Conservation (phyloP, 805 yeast genomes). For the Kazachstania kunashirensis region DNA sequence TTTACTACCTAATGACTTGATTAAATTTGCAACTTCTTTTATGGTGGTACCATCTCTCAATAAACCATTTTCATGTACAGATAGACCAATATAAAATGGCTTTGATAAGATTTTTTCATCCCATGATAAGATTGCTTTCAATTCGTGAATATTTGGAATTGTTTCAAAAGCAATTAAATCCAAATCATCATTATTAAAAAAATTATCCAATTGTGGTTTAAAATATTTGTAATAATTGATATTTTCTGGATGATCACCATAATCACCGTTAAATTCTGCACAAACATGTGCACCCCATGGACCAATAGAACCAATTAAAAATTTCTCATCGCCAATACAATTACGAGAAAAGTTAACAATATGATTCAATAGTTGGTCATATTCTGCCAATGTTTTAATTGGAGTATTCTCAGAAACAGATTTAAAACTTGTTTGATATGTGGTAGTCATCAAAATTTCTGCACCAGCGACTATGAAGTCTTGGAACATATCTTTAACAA, state of each 20-base stretch:
- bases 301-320: constrained; percentile 51
- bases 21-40: constrained; percentile 23
- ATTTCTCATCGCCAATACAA: constrained; percentile 17
- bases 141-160: constrained; percentile 52
- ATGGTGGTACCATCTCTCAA: constrained; percentile 46
- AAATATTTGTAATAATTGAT: constrained; percentile 28
- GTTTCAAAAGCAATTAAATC: constrained; percentile 65
- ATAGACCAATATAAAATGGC: constrained; percentile 38
- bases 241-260: constrained; percentile 28
- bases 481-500: constrained; percentile 38
- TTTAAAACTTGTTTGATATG: constrained; percentile 48
- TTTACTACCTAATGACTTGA: constrained; percentile 13
- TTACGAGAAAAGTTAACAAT: constrained; percentile 18
- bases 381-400: constrained; percentile 14
- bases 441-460: constrained; percentile 43
- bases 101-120: constrained; percentile 31
- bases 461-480: constrained; percentile 48
- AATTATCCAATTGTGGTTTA: constrained; percentile 33
- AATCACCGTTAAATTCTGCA: constrained; percentile 65
- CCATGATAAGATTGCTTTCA: constrained; percentile 37
- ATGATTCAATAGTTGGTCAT: constrained; percentile 14
- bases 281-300: constrained; percentile 67
- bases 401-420: constrained; percentile 30
- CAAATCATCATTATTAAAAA: constrained; percentile 40
- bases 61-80: constrained; percentile 31